A percentile compares a stretch with the other conserved stretches of the same genome.
phyloP scores from a whole-genome alignment of 2,329 filamentous ascomycete genomes.

The Byssoonygena ceratinophila region DNA sequence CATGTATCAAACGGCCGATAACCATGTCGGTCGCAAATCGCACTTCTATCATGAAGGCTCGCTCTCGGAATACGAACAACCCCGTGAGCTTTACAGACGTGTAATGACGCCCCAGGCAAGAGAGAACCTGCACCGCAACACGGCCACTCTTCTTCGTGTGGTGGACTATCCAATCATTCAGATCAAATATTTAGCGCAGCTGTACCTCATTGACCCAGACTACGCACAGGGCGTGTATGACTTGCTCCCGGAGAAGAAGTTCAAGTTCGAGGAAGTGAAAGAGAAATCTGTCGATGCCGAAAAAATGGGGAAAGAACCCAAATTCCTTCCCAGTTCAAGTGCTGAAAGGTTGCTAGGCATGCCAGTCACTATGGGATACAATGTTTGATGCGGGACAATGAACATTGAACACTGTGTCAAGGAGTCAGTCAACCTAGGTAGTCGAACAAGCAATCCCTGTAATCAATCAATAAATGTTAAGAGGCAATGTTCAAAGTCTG shows the following conservation, averaged over 20 bases:
- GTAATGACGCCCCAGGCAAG: conserved; percentile 13
- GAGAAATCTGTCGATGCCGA: conserved; percentile 36
- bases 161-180: conserved; percentile 39
- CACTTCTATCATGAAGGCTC: conserved; percentile 1
- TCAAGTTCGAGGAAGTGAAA: conserved; percentile 40
- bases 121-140: conserved; percentile 41
- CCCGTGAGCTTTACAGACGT: not conserved
- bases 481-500: too few species aligned
- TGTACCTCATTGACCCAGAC: conserved; percentile 41
- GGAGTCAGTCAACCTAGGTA: too few species aligned
- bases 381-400: too few species aligned
- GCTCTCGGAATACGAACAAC: not conserved
- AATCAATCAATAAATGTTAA: too few species aligned
- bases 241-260: conserved; percentile 35
- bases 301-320: conserved; percentile 18
- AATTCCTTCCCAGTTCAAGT: not conserved
- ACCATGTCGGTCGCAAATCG: not conserved
- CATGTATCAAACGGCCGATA: not conserved
- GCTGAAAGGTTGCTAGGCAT: not conserved
- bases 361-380: not conserved
- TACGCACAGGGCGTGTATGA: conserved; percentile 42
- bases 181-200: conserved; percentile 45
- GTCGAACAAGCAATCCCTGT: too few species aligned
- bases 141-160: conserved; percentile 37
- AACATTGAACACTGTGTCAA: too few species aligned